Evolutionary conservation across 176 grass and related monocot genomes (phyloP).

Genomic region (Areca catechu): DNA sequence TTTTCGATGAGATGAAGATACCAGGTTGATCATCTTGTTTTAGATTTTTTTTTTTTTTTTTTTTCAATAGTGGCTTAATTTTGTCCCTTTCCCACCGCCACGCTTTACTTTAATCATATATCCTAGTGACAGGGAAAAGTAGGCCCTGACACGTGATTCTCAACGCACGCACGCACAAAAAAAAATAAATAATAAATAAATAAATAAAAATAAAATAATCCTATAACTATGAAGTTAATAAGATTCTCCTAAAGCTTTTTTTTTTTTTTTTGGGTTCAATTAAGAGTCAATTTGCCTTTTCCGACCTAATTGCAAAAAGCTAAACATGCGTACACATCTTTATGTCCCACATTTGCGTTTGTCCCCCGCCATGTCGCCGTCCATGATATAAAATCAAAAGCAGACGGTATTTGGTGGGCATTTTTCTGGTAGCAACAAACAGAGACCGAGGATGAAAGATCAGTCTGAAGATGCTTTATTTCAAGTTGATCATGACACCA

Average conservation of each 20-base stretch:
- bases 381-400: neutral
- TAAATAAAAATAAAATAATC: too few species aligned
- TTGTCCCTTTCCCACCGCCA: too few species aligned
- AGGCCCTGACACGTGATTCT: too few species aligned
- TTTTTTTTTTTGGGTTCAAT: too few species aligned
- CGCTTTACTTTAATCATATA: too few species aligned
- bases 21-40: too few species aligned
- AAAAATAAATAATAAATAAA: too few species aligned
- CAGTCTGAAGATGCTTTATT: conserved; percentile 52
- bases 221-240: conserved; percentile 31
- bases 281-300: conserved; percentile 2
- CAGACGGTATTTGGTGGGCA: conserved; percentile 29
- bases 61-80: too few species aligned
- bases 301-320: conserved; percentile 7
- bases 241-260: conserved; percentile 34
- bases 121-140: too few species aligned
- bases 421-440: conserved; percentile 32
- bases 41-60: too few species aligned
- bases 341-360: conserved; percentile 14
- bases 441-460: conserved; percentile 45
- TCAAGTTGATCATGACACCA: conserved; percentile 49
- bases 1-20: too few species aligned
- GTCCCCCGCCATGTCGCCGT: conserved; percentile 20
- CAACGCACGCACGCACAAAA: too few species aligned
- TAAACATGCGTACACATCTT: neutral